These are phyloP conservation scores for Aspergillus steynii DNA, from an alignment of 495 filamentous ascomycete genomes.

Conservation along the genomic window DNA sequence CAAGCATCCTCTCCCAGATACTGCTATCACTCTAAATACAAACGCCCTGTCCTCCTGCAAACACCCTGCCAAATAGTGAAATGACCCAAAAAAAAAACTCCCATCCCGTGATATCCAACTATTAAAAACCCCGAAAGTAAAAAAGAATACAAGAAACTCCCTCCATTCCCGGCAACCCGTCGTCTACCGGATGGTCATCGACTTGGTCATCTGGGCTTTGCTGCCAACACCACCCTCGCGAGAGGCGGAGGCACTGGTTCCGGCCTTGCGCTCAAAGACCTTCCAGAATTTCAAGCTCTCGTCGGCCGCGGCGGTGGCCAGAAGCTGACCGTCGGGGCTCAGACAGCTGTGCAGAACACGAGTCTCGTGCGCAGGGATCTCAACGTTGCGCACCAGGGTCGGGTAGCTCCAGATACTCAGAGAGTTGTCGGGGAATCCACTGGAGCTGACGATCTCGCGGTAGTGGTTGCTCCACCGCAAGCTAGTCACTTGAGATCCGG, in stretches of 20 bases:
- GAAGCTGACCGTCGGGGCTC: slow-evolving; percentile 94
- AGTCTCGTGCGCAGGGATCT: slow-evolving; percentile 99
- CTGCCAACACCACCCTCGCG: slow-evolving; percentile 57
- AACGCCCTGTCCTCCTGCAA: slow-evolving; percentile 7
- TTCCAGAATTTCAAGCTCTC: slow-evolving; percentile 99
- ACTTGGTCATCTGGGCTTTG: slow-evolving; percentile 80
- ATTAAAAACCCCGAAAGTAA: slow-evolving; percentile 3
- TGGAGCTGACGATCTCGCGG: slow-evolving; percentile 95
- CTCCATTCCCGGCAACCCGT: slow-evolving; percentile 19
- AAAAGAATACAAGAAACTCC: neutral
- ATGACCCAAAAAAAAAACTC: neutral
- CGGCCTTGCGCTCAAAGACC: slow-evolving; percentile 96
- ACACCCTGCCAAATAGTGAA: neutral
- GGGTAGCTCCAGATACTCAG: slow-evolving; percentile 99
- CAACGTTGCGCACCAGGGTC: slow-evolving; percentile 90
- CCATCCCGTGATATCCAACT: neutral
- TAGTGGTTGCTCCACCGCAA: slow-evolving; percentile 95
- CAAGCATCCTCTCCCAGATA: neutral
- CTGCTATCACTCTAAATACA: neutral
- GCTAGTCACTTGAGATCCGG: slow-evolving; percentile 93
- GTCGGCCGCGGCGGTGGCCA: slow-evolving; percentile 93
- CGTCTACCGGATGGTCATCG: slow-evolving; percentile 92
- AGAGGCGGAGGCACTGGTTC: slow-evolving; percentile 55
- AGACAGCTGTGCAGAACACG: slow-evolving; percentile 92
- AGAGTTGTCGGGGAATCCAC: slow-evolving; percentile 97